phyloP scores from a whole-genome alignment of 495 filamentous ascomycete species.

The Jackrogersella minutella region DNA sequence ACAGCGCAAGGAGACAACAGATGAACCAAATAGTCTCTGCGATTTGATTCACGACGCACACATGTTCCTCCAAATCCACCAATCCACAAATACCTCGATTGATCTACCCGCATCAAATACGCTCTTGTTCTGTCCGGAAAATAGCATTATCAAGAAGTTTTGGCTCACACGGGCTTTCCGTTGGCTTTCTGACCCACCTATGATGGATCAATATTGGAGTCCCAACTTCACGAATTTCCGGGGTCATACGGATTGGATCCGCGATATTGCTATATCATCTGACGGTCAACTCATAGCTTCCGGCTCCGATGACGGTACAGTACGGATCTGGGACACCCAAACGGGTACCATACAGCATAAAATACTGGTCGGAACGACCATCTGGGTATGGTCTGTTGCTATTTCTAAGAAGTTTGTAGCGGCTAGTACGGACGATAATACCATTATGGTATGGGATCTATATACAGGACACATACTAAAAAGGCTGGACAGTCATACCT shows the following conservation, averaged over 20 bases:
- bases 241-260: not conserved
- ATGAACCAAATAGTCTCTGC: not conserved
- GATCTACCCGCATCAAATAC: not conserved
- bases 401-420: not conserved
- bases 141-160: not conserved
- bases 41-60: not conserved
- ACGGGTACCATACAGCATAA: not conserved
- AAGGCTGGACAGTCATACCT: not conserved
- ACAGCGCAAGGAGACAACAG: no score
- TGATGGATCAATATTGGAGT: not conserved
- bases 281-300: not conserved
- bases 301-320: not conserved
- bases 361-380: not conserved
- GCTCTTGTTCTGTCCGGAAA: not conserved
- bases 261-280: not conserved
- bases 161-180: not conserved
- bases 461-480: not conserved
- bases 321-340: not conserved
- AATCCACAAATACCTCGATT: not conserved
- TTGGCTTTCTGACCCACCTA: not conserved
- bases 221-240: not conserved
- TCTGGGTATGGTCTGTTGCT: not conserved
- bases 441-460: not conserved
- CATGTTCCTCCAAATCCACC: not conserved
- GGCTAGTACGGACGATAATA: not conserved